These are phyloP conservation scores for Paramecium sonneborni DNA, from an alignment of 73 alveolate species.

Conservation along the genomic window DNA sequence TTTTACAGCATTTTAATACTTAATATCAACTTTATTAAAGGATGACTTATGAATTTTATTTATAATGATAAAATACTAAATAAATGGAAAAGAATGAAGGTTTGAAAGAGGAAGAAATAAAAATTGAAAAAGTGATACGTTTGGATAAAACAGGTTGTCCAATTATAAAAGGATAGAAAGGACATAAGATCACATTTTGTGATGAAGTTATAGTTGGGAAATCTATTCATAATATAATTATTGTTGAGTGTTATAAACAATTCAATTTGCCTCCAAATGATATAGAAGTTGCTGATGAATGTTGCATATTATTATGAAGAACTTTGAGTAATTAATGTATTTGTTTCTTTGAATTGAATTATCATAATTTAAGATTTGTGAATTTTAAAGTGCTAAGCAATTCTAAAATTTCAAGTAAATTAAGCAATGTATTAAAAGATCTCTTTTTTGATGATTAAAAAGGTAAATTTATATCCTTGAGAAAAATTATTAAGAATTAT, in stretches of 20 bases:
- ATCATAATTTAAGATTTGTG: neutral
- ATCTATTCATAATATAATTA: neutral
- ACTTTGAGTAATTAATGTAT: neutral
- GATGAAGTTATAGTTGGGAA: conserved; percentile 9
- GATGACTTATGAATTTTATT: neutral
- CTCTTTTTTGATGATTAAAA: neutral
- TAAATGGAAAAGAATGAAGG: conserved; percentile 13
- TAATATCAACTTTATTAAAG: neutral
- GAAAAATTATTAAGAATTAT: neutral
- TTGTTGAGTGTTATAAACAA: conserved; percentile 1
- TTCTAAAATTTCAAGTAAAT: neutral
- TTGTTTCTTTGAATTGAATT: neutral
- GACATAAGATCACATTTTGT: neutral
- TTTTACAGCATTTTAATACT: neutral
- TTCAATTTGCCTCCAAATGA: neutral
- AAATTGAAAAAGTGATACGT: neutral
- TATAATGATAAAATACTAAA: neutral
- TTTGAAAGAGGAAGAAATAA: neutral
- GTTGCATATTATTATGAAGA: conserved; percentile 1
- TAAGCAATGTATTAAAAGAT: neutral
- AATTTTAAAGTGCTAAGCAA: neutral
- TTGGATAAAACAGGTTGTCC: neutral
- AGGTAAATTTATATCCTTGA: neutral
- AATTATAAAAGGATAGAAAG: neutral
- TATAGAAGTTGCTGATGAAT: neutral